Percentiles rank a stretch among this genome's conserved stretches.
Conservation (phyloP, 23 red algal species). For the Gracilaria gracilis region DNA sequence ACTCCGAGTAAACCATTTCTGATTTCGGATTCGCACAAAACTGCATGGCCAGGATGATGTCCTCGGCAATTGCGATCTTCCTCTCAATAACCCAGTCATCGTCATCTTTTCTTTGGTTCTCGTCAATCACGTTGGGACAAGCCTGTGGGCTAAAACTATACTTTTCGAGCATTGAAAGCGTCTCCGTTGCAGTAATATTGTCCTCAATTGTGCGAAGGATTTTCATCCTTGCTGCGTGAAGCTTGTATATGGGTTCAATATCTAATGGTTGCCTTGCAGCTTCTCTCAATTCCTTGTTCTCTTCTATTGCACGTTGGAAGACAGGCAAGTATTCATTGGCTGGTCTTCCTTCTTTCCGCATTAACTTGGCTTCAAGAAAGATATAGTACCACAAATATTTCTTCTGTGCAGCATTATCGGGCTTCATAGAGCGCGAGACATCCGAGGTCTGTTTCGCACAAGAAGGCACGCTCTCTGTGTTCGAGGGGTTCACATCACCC, state of each 20-base stretch:
- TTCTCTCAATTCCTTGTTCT: conserved; percentile 57
- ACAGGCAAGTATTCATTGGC: conserved; percentile 51
- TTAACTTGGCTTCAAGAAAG: conserved; percentile 46
- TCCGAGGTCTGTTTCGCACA: neutral
- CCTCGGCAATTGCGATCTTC: conserved; percentile 68
- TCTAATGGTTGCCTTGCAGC: conserved; percentile 30
- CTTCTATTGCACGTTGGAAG: conserved; percentile 50
- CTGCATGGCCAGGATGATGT: conserved; percentile 70
- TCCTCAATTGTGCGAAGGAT: conserved; percentile 27
- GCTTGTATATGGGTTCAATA: conserved; percentile 77
- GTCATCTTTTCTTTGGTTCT: conserved; percentile 23
- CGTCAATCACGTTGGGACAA: conserved; percentile 18
- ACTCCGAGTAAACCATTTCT: conserved; percentile 54
- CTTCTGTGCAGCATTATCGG: conserved; percentile 2
- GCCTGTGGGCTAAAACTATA: conserved; percentile 32
- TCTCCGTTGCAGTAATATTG: conserved; percentile 8
- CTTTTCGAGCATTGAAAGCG: conserved; percentile 47
- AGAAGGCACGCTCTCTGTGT: neutral
- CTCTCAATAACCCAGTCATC: conserved; percentile 53
- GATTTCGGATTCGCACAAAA: conserved; percentile 55
- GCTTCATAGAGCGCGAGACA: neutral
- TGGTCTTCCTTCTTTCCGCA: conserved; percentile 44
- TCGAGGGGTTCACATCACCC: neutral
- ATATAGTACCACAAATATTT: conserved; percentile 63
- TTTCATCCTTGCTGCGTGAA: conserved; percentile 69